A percentile compares a stretch with the other conserved stretches of the same genome.
Conservation (phyloP, 306 rosid genomes). For the Rosa lucieae region DNA sequence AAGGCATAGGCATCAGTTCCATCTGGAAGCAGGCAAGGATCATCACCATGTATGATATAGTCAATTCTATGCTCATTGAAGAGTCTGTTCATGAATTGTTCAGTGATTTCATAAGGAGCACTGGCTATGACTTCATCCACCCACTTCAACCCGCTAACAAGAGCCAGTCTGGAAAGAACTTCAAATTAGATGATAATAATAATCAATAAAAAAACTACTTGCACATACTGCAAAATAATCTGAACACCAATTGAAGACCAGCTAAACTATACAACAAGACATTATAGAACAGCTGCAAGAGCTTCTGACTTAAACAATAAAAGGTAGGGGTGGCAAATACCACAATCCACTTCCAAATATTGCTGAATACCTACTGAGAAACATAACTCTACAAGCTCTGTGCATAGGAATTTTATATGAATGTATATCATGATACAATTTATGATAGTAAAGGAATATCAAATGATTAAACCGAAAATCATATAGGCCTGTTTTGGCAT, state of each 20-base stretch:
- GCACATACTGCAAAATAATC: slow-evolving; percentile 7
- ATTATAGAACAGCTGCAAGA: not conserved
- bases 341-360: not conserved
- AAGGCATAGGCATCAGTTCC: slow-evolving; percentile 99
- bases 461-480: not conserved
- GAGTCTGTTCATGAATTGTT: slow-evolving; percentile 85
- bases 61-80: slow-evolving; percentile 93
- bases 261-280: not conserved
- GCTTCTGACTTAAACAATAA: not conserved
- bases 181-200: slow-evolving; percentile 11
- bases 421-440: not conserved
- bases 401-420: not conserved
- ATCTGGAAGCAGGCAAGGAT: slow-evolving; percentile 99
- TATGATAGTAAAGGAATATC: not conserved
- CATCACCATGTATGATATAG: slow-evolving; percentile 98
- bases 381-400: not conserved
- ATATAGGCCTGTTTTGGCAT: not conserved
- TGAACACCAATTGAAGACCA: not conserved
- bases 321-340: not conserved
- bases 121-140: slow-evolving; percentile 95
- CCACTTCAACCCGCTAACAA: slow-evolving; percentile 98
- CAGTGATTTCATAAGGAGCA: slow-evolving; percentile 96
- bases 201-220: not conserved
- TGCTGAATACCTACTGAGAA: not conserved
- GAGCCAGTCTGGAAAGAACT: slow-evolving; percentile 63